Base-by-base conservation (phyloP, 1,139 yeast genomes). In the Saccharomycopsis hybrid region DNA sequence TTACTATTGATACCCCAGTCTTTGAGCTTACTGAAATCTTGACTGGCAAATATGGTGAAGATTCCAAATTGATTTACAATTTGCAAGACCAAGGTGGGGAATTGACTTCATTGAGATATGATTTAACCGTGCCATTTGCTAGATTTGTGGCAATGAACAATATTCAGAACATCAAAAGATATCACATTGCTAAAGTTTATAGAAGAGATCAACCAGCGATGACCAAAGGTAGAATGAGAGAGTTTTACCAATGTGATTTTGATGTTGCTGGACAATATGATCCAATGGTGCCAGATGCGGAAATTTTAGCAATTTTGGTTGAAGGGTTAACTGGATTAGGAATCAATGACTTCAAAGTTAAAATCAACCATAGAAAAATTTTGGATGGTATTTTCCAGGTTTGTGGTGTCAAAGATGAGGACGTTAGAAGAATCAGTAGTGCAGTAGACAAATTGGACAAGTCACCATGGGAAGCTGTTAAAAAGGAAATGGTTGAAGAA, bases 161-260 rank as follows among this genome's bases (percentile, higher is more conserved):
- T 62, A 77, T 92, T 56, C 84, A 87, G 60, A 79, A 74, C 64
- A 92, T 92, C 68, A 92, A 92, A 71, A 78, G 98, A 65, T 92
- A 82, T 68, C 98, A 92, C 71, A 87, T 92, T 58, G 98, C 98
- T 59, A 92, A 92, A 69, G 98, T 92, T 50, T 92, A 92, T 70
- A 80, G 98, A 71, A 84, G 98, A 70, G 98, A 92, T 66, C 98
- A 92, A 69, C 98, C 98, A 4, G 98, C 98, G 13, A 92, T 92
- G 98, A 90, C 97, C 53, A 92, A 92, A 69, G 98, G 98, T 54
- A 81, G 98, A 70, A 92, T 92, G 98, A 85, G 98, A 77, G 98
- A 92, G 68, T 92, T 92, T 62, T 92, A 92, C 69, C 98, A 92
- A 70, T 92, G 98, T 73, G 98, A 92, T 71, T 86, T 92, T 61